Conservation (phyloP, 2,329 filamentous ascomycete genomes). For the Pseudogymnoascus sp. region DNA sequence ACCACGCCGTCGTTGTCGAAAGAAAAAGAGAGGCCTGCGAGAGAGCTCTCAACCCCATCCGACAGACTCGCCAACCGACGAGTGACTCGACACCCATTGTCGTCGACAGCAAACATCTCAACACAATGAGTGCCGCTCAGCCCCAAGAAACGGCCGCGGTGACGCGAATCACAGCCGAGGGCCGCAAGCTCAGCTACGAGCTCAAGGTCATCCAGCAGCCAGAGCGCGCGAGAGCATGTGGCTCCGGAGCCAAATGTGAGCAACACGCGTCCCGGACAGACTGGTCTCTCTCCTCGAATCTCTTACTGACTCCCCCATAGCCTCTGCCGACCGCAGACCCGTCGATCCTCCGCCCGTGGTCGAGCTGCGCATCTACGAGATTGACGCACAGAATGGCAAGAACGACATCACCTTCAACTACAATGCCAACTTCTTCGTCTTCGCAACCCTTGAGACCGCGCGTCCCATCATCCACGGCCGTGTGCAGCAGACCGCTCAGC, state of each 20-base stretch:
- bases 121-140: background rate
- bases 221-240: slow-evolving; percentile 87
- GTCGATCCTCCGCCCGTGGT: slow-evolving; percentile 94
- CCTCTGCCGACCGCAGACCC: slow-evolving; percentile 78
- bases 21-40: background rate
- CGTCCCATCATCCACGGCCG: slow-evolving; percentile 76
- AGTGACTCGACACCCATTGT: background rate
- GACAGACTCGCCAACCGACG: background rate
- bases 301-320: slow-evolving; percentile 35
- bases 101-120: background rate
- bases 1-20: background rate
- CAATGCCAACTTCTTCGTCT: slow-evolving; percentile 97
- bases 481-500: slow-evolving; percentile 58
- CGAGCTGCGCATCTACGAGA: slow-evolving; percentile 78
- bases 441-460: slow-evolving; percentile 80
- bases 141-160: background rate
- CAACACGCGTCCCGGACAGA: slow-evolving; percentile 14
- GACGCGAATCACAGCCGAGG: slow-evolving; percentile 55
- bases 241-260: slow-evolving; percentile 90
- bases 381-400: slow-evolving; percentile 37
- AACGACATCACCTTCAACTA: slow-evolving; percentile 79
- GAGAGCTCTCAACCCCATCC: no score
- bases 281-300: slow-evolving; percentile 18
- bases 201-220: slow-evolving; percentile 89
- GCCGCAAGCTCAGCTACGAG: slow-evolving; percentile 70